Base-by-base conservation (phyloP, 2,329 filamentous ascomycete species). In the Talaromyces funiculosus region DNA sequence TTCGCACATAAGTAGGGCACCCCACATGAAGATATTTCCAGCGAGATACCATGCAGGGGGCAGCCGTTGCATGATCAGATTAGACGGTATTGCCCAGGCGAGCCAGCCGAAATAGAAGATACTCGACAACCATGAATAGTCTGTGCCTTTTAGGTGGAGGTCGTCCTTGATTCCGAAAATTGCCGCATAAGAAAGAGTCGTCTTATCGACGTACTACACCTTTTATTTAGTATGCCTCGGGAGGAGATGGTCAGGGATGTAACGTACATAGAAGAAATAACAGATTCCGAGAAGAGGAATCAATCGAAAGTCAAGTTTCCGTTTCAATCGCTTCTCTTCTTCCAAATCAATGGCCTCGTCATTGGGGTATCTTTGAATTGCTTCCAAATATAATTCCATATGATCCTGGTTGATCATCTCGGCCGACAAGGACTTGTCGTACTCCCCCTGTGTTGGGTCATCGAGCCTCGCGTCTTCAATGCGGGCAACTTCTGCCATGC, bases 41-140 rank as follows among this genome's bases (percentile, higher is more conserved):
- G 55, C 53, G 1, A 66, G 53, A 43, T 63, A 61, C 40, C 61
- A 62, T 1, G 54, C 62, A 22, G 62, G 57, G 7, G 66, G 67
- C 8, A 66, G 63, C 31, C 64, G 59, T 49, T 69, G 68, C 59
- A 70, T 66, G 12, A 70, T 53, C 10, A 68, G 63, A 38, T 69
- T 70, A 9, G 65, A 65, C 10, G 67, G 68, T 33, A 67, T 62
- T 1, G 66, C 65, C 66, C 67, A 72, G 10, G 65, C 61, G 14
- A 73, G 66, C 61, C 77, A 80, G 0, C 75, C 71, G 55, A 78
- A 69, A 60, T 78, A 80, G 63, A 78, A 78, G 14, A 78, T 70
- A 1, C 73, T 76, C 0, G 73, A 74, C 0, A 76, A 65, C 75
- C 74, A 78, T 1, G 68, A 73, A 61, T 77, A 78, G 43, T 78